Base-by-base conservation (phyloP, 2,329 filamentous ascomycete species). In the Hypoxylon sp. region DNA sequence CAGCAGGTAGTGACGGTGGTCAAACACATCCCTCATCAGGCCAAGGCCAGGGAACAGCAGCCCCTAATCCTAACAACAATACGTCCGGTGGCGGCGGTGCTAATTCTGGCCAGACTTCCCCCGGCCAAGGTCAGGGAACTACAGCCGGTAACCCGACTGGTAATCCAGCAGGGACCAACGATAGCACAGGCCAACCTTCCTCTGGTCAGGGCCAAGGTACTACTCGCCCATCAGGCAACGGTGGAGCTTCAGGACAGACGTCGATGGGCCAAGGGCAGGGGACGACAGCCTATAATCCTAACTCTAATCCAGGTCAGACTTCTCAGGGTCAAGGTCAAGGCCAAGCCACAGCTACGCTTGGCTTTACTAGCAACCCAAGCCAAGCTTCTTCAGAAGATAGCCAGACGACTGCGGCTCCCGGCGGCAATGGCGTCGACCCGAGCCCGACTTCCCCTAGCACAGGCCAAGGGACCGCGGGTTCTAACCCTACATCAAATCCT, bases 11-110 rank as follows among this genome's bases (percentile, higher is more conserved):
- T 12, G 20, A 56, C 20, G 40, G 40, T 33, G 61, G 40, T 14
- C 64, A 67, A 24, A 57, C 38, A 7, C 38, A 54, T 11, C 50
- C 63, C 2, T 44, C 38, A 12, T 36, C 51, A 26, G 52, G 55
- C 4, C 53, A 61, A 45, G 55, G 63, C 4, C 60, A 60, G 38
- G 64, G 58, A 28, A 56, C 56, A 14, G 20, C 46, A 14, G 48
- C n/a, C 11, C 48, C 49, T 18, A 58, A 32, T 40, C 56, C 51
- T 20, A 51, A 22, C 20, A 32, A 28, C 3, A 64, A 46, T 14
- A 28, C 54, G 30, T 33, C 58, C 7, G 36, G 36, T 9, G n/a
- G 8, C 4, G 36, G 36, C 4, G 36, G 36, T 18, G n/a, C n/a
- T n/a, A 20, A 18, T 4, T 6, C 36, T 9, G 36, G 6, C 8